Conservation (phyloP, 2,329 filamentous ascomycete genomes). For the Cordyceps farinosa region DNA sequence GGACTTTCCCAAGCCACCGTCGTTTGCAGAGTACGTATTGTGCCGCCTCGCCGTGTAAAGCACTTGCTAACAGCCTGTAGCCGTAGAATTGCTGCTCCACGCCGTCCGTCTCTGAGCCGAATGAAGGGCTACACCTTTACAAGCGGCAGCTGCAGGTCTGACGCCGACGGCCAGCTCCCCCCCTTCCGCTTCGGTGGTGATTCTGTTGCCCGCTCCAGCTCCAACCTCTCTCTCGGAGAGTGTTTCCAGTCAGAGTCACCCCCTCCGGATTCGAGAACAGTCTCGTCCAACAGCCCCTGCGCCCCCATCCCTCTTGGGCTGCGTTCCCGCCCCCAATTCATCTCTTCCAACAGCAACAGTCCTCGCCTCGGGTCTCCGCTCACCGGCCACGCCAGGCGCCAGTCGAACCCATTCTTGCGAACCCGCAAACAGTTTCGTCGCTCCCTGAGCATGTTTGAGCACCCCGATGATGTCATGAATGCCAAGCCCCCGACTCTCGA, state of each 20-base stretch:
- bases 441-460: constrained; percentile 97
- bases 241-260: constrained; percentile 75
- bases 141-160: constrained; percentile 56
- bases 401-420: constrained; percentile 66
- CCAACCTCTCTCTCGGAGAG: constrained; percentile 65
- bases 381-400: constrained; percentile 66
- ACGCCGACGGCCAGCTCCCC: constrained; percentile 63
- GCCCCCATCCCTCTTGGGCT: constrained; percentile 54
- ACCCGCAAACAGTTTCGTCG: constrained; percentile 86
- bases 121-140: constrained; percentile 72
- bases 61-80: constrained; percentile 38
- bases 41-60: constrained; percentile 19
- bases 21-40: constrained; percentile 49
- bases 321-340: constrained; percentile 63
- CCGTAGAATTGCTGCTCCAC: constrained; percentile 63
- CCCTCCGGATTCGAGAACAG: constrained; percentile 62
- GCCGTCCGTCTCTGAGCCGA: constrained; percentile 71
- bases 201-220: constrained; percentile 28
- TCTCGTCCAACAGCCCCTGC: constrained; percentile 58
- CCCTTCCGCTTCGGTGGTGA: constrained; percentile 68
- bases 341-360: constrained; percentile 50
- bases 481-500: constrained; percentile 61
- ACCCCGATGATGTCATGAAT: constrained; percentile 82
- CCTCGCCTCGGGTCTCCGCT: constrained; percentile 73
- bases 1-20: constrained; percentile 46